These are phyloP conservation scores for Suillus discolor DNA, from an alignment of 768 basidiomycete species.

Conservation along the genomic window DNA sequence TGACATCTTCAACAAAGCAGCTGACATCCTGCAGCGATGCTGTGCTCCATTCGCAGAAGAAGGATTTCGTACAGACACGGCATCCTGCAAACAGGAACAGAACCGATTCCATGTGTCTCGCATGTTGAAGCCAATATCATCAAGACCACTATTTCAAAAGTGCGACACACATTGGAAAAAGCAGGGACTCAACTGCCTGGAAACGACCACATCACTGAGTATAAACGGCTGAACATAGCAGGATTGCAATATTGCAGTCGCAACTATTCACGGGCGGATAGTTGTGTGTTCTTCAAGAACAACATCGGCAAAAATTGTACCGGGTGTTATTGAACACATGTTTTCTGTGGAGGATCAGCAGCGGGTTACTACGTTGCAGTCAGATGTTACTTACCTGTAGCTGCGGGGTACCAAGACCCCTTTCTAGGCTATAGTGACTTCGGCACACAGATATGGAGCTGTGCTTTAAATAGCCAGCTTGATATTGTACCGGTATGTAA, in stretches of 20 bases:
- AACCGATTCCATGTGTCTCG: not conserved
- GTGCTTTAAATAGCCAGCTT: not conserved
- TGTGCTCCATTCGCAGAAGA: not conserved
- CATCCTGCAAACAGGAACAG: not conserved
- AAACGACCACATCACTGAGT: not conserved
- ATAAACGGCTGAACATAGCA: not conserved
- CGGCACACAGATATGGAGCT: slow-evolving; percentile 6
- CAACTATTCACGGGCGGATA: not conserved
- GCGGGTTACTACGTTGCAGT: slow-evolving; percentile 1
- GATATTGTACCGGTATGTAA: not conserved
- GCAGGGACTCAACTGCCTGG: not conserved
- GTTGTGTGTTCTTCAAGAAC: slow-evolving; percentile 9
- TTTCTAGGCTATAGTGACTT: slow-evolving; percentile 13
- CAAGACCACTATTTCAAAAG: not conserved
- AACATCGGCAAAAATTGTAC: not conserved
- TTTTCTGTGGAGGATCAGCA: not conserved
- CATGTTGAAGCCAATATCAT: not conserved
- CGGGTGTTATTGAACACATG: slow-evolving; percentile 12
- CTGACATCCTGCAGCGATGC: not conserved
- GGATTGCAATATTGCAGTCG: slow-evolving; percentile 10
- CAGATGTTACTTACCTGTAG: slow-evolving; percentile 9
- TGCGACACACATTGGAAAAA: not conserved
- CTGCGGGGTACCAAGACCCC: slow-evolving; percentile 7
- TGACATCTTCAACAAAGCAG: not conserved
- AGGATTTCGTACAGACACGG: slow-evolving; percentile 1